Evolutionary conservation across 257 asterid species (phyloP), one percentile per base, ranked within the genome.

Genomic region (Solanum chilense): DNA sequence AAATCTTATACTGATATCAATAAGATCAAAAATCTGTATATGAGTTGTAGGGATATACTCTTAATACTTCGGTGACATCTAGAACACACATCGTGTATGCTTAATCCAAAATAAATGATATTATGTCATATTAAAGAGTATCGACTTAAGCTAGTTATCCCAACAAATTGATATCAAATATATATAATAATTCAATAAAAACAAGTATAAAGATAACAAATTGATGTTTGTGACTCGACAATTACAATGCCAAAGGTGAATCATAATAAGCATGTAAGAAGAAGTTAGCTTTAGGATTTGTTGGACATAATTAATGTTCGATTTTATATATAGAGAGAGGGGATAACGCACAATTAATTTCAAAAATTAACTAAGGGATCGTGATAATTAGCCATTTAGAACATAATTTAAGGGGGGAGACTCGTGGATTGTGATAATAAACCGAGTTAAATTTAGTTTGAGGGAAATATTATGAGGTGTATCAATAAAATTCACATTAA

Each of bases 51-150:
- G 27, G 13, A 58, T 58, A 21, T 5, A 3, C 4, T 21, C 7
- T 33, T 9, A 4, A 60, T 21, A 14, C 7, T 60, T 29, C 1
- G 15, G 70, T 62, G 14, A 62, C 5, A 23, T 5, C 11, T 62
- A 0, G 1, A 9, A 3, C 4, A 10, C 5, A 10, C 3, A 5
- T 23, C 3, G 4, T 23, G 31, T 1, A 60, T 4, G 15, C 14
- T 60, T 62, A 15, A 11, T 2, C 7, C 71, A 64, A 64, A 25
- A 7, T 12, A 5, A 7, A 64, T n/a, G 7, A 64, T 64, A 12
- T 64, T 12, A 2, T 5, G 0, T 7, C 18, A 64, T 25, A 25
- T 5, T 25, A 64, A 64, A 64, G 16, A 25, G 3, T 5, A 25
- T 25, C 39, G 39, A 6, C 3, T 23, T 62, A 3, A 62, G 29